Evolutionary conservation across 495 filamentous ascomycete genomes (phyloP).

Genomic region (Penicillium desertorum): DNA sequence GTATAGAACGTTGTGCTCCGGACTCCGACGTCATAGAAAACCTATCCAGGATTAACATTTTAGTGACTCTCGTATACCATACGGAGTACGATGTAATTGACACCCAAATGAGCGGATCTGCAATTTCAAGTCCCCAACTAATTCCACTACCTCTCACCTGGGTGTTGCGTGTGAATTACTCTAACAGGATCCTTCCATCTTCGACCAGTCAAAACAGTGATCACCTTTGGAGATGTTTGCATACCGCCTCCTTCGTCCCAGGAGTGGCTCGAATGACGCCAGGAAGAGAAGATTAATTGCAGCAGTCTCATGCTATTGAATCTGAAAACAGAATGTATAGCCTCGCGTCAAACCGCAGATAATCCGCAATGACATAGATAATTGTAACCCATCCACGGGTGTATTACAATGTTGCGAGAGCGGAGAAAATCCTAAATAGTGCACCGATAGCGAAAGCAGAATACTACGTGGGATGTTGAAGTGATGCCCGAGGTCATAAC

Average conservation of each 20-base stretch:
- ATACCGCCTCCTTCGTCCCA: not conserved
- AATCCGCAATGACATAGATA: slow-evolving; percentile 5
- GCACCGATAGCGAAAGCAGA: not conserved
- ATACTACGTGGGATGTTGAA: not conserved
- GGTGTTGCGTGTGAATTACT: not conserved
- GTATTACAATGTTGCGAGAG: not conserved
- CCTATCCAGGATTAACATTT: not conserved
- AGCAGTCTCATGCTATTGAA: slow-evolving; percentile 1
- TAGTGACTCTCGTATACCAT: not conserved
- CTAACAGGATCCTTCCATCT: slow-evolving; percentile 3
- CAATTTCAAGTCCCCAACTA: not conserved
- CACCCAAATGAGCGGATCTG: not conserved
- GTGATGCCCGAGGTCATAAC: not conserved
- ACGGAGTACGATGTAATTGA: not conserved
- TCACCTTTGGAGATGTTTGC: not conserved
- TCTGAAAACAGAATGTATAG: slow-evolving; percentile 1
- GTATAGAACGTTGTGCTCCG: not conserved
- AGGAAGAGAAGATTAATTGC: slow-evolving; percentile 12
- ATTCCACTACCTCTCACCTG: not conserved
- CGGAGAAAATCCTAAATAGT: not conserved
- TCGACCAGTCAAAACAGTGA: not conserved
- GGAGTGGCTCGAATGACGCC: slow-evolving; percentile 11
- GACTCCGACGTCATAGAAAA: not conserved
- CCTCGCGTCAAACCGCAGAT: not conserved
- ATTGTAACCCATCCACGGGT: not conserved